Conservation (phyloP, 2,329 filamentous ascomycete genomes). For the Fusarium sublunatum region DNA sequence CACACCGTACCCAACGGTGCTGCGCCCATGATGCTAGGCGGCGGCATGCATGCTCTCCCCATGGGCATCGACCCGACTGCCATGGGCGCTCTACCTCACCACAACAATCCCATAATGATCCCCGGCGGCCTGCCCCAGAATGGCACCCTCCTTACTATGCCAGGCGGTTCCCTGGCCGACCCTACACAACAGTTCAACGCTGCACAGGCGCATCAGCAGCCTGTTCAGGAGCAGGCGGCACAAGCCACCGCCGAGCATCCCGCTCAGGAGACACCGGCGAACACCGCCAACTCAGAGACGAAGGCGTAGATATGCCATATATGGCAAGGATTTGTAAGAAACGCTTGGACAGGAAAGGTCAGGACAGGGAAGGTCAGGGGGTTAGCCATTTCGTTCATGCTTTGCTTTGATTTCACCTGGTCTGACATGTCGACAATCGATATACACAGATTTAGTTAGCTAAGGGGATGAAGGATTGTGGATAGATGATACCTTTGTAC, state of each 20-base stretch:
- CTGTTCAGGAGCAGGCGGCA: conserved; percentile 14
- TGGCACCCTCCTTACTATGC: conserved; percentile 31
- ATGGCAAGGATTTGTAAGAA: conserved; percentile 12
- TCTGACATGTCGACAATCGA: conserved; percentile 3
- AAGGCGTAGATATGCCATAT: conserved; percentile 12
- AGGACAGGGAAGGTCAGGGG: background rate
- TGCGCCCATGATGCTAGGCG: conserved; percentile 40
- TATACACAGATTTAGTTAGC: conserved; percentile 9
- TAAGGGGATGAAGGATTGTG: conserved; percentile 9
- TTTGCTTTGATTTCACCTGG: conserved; percentile 13
- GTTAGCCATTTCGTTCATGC: conserved; percentile 5
- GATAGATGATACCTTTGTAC: conserved; percentile 46
- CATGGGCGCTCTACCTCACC: conserved; percentile 42
- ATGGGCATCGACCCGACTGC: conserved; percentile 41
- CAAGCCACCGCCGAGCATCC: conserved; percentile 23
- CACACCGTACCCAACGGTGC: conserved; percentile 40
- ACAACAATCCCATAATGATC: conserved; percentile 43
- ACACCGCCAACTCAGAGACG: conserved; percentile 10
- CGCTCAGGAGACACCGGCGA: conserved; percentile 17
- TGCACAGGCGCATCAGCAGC: conserved; percentile 13
- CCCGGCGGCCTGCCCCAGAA: conserved; percentile 30
- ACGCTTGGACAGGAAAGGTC: background rate
- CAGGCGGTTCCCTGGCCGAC: conserved; percentile 25
- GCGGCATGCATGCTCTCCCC: conserved; percentile 39
- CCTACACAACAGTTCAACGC: conserved; percentile 29